Evolutionary conservation across 805 yeast species (phyloP), one percentile per base, ranked within the genome.

Genomic region (Saccharomyces kudriavzevii): DNA sequence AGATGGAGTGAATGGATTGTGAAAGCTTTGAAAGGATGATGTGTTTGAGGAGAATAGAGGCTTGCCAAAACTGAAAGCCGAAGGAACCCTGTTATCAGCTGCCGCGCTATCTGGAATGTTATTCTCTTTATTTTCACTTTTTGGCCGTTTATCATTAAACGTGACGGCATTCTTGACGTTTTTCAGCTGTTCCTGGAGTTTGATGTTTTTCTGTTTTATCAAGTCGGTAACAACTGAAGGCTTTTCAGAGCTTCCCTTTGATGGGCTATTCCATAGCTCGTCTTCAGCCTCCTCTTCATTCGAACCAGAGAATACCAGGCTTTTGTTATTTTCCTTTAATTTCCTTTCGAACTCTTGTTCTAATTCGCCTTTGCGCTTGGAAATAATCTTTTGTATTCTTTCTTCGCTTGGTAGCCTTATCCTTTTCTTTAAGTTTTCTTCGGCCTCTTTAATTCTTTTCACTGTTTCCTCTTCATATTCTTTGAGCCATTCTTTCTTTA

Each of bases 381-480:
- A 82, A 28, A 79, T 71, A 50, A 76, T 76, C 47, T 78, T 82
- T n/a, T 82, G 78, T 66, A 85, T 77, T 55, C 79, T 85, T 49
- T 76, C 77, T 61, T 82, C 83, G 11, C 69, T 58, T 13, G 70
- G 70, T 40, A 60, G 49, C 63, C 81, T 79, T 49, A 79, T 78
- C 46, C 80, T 77, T 26, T 79, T 78, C 51, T 73, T 71, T 49
- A 79, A 70, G 2, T 78, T 75, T 48, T 74, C 77, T 30, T 72
- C 75, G 20, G 77, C 73, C 47, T 75, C 72, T 54, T 73, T 70
- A 14, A 57, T 71, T 63, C 67, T 67, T 66, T 53, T 62, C 5
- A 51, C 20, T 10, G 64, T 60, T 20, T 57, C 60, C 50, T 62
- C 66, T 58, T 70, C 68, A 49, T 66, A 62, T 35, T 70, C 74